Base-by-base conservation (phyloP, 169 alveolate genomes). In the Plasmodium vinckei region DNA sequence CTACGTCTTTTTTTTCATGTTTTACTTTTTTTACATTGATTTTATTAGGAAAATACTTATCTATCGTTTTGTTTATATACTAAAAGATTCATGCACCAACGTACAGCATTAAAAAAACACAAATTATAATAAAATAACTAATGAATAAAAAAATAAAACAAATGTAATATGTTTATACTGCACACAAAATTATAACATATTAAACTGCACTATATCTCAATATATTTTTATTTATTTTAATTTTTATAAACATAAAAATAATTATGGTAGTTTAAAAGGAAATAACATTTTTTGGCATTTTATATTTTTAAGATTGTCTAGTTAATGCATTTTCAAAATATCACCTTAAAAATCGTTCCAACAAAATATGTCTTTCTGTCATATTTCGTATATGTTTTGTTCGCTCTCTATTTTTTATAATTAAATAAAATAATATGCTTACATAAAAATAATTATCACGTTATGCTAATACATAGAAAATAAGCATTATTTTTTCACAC, bases 11-110 rank as follows among this genome's bases (percentile, higher is more conserved):
- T 54, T 54, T 54, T 54, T 54, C 9, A n/a, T 54, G 10, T 21
- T 54, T 15, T 15, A n/a, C 15, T 54, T 13, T 54, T 54, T 54
- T 10, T 33, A 33, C 42, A 33, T 1, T 33, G 42, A 3, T 33
- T 33, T 33, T 33, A 33, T 33, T 33, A 33, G 42, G 42, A 33
- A 33, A 33, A 33, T 33, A 3, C 7, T 33, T 33, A 33, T 27
- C 42, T 33, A 33, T 33, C 0, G 42, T 33, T 33, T 33, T 7
- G 5, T 33, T 3, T 33, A 33, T 33, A 33, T 33, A 3, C 42
- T 33, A 51, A 51, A 12, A 15, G 59, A 5, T 56, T 10, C 53
- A 72, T 72, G 87, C 87, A 72, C 87, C 87, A 46, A 59, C n/a
- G 42, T 72, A 72, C 87, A 72, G 72, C 61, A 57, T 72, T 72